Percentiles rank a stretch among this genome's conserved stretches.
Conservation (phyloP, 305 asterid species). For the Fraxinus dipetala region DNA sequence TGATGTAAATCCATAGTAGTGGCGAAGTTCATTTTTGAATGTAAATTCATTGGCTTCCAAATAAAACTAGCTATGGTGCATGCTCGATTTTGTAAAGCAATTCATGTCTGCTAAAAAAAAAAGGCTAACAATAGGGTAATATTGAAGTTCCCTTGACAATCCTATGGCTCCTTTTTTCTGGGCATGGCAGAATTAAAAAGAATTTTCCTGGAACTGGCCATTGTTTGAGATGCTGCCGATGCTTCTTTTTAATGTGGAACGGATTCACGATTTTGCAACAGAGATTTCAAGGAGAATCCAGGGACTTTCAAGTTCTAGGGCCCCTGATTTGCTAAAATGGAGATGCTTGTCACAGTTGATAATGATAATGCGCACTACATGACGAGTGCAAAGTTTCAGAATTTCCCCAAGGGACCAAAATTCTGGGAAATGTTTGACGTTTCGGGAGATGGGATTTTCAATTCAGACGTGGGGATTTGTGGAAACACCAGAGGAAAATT, state of each 20-base stretch:
- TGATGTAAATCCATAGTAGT: no score
- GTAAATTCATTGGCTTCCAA: no score
- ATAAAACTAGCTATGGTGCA: no score
- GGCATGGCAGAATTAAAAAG: slow-evolving; percentile 2
- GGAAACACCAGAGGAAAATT: slow-evolving; percentile 31
- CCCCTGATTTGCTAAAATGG: slow-evolving; percentile 35
- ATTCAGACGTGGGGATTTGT: slow-evolving; percentile 25
- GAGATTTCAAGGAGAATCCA: slow-evolving; percentile 7
- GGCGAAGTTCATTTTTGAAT: no score
- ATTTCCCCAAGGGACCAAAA: slow-evolving; percentile 38
- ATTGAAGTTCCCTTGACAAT: neutral
- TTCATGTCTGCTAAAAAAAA: neutral
- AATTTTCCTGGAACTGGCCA: slow-evolving; percentile 15
- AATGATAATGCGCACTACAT: slow-evolving; percentile 21
- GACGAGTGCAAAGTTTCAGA: slow-evolving; percentile 20
- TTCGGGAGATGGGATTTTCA: slow-evolving; percentile 41
- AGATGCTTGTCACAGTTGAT: slow-evolving; percentile 30
- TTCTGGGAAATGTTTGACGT: slow-evolving; percentile 35
- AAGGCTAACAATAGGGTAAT: slow-evolving; percentile 4
- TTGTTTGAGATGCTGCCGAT: slow-evolving; percentile 36
- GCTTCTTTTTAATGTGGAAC: slow-evolving; percentile 1
- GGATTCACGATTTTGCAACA: slow-evolving; percentile 21
- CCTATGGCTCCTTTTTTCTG: neutral
- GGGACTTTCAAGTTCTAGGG: slow-evolving; percentile 30
- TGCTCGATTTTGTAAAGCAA: no score